Conservation (phyloP, 1,284 basidiomycete genomes). For the Marasmius fiardii region DNA sequence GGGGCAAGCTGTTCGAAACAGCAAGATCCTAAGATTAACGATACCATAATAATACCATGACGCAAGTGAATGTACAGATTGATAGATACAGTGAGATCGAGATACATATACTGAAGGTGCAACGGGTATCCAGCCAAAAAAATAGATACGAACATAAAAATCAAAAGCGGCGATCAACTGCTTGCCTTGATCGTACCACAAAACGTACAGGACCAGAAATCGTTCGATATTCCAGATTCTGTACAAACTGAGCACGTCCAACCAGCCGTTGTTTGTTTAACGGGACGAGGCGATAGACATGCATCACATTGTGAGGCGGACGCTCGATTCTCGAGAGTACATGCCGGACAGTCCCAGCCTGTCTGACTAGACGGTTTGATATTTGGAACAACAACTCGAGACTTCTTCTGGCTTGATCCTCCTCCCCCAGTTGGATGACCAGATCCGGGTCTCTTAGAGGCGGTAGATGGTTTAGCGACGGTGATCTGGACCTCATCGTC, state of each 20-base stretch:
- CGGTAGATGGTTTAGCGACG: constrained; percentile 18
- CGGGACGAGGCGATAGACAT: constrained; percentile 53
- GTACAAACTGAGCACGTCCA: constrained; percentile 76
- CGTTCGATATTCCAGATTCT: constrained; percentile 54
- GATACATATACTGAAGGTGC: no score
- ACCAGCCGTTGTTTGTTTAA: constrained; percentile 30
- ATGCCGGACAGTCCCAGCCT: constrained; percentile 67
- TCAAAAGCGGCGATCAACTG: neutral
- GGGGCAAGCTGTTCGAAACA: neutral
- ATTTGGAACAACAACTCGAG: neutral
- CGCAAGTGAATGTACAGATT: no score
- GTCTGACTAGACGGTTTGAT: constrained; percentile 6
- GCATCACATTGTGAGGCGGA: constrained; percentile 56
- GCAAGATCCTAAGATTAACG: neutral
- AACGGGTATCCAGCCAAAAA: no score
- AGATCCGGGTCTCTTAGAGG: neutral
- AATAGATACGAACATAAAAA: neutral
- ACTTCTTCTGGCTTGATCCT: neutral
- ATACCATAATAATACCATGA: neutral
- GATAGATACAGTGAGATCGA: no score
- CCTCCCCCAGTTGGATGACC: neutral
- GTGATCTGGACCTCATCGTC: constrained; percentile 27
- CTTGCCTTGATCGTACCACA: constrained; percentile 53
- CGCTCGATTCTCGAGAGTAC: constrained; percentile 67
- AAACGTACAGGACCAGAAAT: constrained; percentile 71